Evolutionary conservation across 179 eudicot genomes (phyloP).

Genomic region (Silene noctiflora): DNA sequence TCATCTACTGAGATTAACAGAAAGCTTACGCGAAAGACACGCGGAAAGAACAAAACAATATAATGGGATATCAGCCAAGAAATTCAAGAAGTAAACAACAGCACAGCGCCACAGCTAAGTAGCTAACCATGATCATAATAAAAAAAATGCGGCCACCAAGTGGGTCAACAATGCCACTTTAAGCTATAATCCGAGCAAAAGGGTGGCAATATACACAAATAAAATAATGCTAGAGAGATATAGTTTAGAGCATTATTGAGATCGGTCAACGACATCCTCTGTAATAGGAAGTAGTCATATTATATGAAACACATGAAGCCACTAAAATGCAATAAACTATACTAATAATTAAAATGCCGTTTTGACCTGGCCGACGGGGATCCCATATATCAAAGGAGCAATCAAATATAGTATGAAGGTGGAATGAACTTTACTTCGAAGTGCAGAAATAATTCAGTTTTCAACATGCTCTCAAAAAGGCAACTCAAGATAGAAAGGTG

Average conservation of each 20-base stretch:
- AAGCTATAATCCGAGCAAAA: constrained; percentile 18
- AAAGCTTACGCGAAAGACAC: neutral
- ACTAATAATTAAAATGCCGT: neutral
- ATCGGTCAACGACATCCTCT: constrained; percentile 30
- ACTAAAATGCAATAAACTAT: constrained; percentile 18
- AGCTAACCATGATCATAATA: constrained; percentile 5
- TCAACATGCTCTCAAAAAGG: constrained; percentile 25
- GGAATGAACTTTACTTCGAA: constrained; percentile 13
- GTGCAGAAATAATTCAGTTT: constrained; percentile 25
- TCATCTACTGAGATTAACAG: neutral
- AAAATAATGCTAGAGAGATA: constrained; percentile 20
- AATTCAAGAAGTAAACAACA: constrained; percentile 11
- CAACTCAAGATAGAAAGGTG: constrained; percentile 7
- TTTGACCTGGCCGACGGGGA: constrained; percentile 19
- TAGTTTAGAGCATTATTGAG: constrained; percentile 28
- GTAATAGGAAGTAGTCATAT: constrained; percentile 27
- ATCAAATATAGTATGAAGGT: constrained; percentile 15
- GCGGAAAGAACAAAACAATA: neutral
- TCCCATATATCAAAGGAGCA: constrained; percentile 17
- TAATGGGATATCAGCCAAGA: constrained; percentile 13
- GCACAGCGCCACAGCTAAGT: too few relatives aligned
- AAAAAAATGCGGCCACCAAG: constrained; percentile 20
- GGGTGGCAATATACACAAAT: constrained; percentile 7
- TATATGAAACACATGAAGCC: constrained; percentile 23
- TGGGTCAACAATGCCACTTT: constrained; percentile 21